A percentile compares a stretch with the other conserved stretches of the same genome.
Evolutionary conservation across 75 land plant genomes (phyloP).

Genomic region (Cupressus sempervirens): DNA sequence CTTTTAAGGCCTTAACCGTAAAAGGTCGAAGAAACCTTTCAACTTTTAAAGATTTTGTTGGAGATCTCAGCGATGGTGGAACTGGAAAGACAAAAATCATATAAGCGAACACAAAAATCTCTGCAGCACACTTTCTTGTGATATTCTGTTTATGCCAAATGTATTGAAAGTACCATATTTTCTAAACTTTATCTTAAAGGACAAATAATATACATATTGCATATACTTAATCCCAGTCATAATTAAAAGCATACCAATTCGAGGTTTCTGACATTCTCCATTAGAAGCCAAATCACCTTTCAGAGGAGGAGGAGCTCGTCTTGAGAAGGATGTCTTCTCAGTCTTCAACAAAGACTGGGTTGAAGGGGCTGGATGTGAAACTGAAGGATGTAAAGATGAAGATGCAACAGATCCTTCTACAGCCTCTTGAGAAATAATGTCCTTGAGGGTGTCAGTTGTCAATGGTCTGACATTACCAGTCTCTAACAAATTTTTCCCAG

Average conservation of each 20-base stretch:
- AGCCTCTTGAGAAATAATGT: slow-evolving; percentile 21
- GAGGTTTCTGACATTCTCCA: slow-evolving; percentile 16
- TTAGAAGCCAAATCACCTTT: slow-evolving; percentile 21
- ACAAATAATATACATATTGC: background rate
- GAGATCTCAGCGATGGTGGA: slow-evolving; percentile 27
- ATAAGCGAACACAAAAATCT: background rate
- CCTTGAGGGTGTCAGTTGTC: slow-evolving; percentile 21
- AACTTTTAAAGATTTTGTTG: slow-evolving; percentile 36
- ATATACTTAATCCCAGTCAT: background rate
- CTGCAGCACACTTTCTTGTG: background rate
- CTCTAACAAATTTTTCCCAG: slow-evolving; percentile 28
- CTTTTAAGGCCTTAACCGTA: slow-evolving; percentile 45
- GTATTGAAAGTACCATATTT: background rate
- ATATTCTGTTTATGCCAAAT: background rate
- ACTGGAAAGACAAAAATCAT: slow-evolving; percentile 19
- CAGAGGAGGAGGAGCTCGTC: slow-evolving; percentile 18
- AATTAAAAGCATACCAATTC: slow-evolving; percentile 6
- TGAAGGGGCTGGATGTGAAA: slow-evolving; percentile 12
- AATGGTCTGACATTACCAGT: slow-evolving; percentile 16
- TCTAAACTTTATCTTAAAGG: background rate
- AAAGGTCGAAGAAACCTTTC: slow-evolving; percentile 49
- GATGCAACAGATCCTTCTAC: slow-evolving; percentile 25
- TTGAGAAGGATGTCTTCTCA: slow-evolving; percentile 14
- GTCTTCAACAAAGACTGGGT: slow-evolving; percentile 1
- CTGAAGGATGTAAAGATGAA: slow-evolving; percentile 17